These are phyloP conservation scores for Fusarium coffeatum DNA, from an alignment of 2,329 filamentous ascomycete genomes.

Conservation along the genomic window DNA sequence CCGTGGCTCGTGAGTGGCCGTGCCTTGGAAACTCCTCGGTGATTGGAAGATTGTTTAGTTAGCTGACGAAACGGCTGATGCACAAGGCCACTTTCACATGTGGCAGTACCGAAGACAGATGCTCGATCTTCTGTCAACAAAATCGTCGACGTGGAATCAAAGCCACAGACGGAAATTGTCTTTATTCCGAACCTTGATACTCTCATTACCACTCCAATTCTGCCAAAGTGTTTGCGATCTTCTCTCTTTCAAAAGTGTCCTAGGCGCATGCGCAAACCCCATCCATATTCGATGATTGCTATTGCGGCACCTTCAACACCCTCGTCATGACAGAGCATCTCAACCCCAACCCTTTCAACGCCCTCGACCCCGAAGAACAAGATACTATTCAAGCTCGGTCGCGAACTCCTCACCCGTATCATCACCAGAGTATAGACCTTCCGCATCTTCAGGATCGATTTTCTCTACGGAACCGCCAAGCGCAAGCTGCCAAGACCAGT, in stretches of 20 bases:
- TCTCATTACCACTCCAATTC: background rate
- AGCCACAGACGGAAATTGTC: conserved; percentile 30
- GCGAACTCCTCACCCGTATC: conserved; percentile 76
- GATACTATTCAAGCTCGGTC: conserved; percentile 62
- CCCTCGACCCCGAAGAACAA: conserved; percentile 52
- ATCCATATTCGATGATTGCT: conserved; percentile 48
- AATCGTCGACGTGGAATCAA: conserved; percentile 38
- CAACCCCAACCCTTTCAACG: conserved; percentile 50
- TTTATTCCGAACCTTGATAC: conserved; percentile 10
- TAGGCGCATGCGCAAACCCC: conserved; percentile 39
- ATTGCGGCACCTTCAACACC: conserved; percentile 33
- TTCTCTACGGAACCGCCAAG: conserved; percentile 39
- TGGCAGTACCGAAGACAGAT: conserved; percentile 40
- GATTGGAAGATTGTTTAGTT: conserved; percentile 26
- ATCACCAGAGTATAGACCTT: conserved; percentile 67
- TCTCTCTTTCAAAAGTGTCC: conserved; percentile 6
- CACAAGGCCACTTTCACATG: conserved; percentile 49
- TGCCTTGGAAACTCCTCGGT: conserved; percentile 26
- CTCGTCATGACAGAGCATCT: conserved; percentile 62
- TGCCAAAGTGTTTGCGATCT: conserved; percentile 1
- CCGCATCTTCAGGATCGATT: conserved; percentile 61
- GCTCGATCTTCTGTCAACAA: conserved; percentile 38
- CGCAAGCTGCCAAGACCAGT: conserved; percentile 30
- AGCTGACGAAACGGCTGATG: conserved; percentile 46
- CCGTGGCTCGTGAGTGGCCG: conserved; percentile 36